phyloP scores from a whole-genome alignment of 371 early-diverging fungal species.

The Funneliformis caledonium region DNA sequence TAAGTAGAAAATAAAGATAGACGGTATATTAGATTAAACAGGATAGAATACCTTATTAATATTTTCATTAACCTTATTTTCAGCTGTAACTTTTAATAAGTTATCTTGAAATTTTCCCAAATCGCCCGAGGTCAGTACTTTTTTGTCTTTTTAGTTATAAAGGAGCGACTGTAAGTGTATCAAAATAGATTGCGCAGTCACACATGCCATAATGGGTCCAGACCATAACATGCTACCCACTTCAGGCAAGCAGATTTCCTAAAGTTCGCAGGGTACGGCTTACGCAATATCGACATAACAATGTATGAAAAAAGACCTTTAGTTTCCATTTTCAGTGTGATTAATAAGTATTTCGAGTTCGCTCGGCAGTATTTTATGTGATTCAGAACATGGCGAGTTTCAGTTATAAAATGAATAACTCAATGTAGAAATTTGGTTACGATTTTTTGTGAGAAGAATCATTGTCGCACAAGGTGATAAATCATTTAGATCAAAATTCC shows the following conservation, averaged over 20 bases:
- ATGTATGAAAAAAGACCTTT: constrained; percentile 34
- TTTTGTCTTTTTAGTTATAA: not conserved
- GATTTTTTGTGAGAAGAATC: too few species aligned
- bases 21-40: constrained; percentile 7
- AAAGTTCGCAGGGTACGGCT: constrained; percentile 34
- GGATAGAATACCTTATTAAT: constrained; percentile 23
- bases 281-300: constrained; percentile 2
- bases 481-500: too few species aligned
- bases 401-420: constrained; percentile 33
- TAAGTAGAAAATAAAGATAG: constrained; percentile 15
- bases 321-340: constrained; percentile 29
- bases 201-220: constrained; percentile 32
- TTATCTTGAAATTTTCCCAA: constrained; percentile 44
- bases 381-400: not conserved
- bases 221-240: constrained; percentile 33
- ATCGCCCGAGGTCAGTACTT: constrained; percentile 44
- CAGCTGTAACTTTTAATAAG: not conserved
- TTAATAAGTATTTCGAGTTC: constrained; percentile 36
- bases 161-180: constrained; percentile 24
- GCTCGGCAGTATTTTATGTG: constrained; percentile 30
- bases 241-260: constrained; percentile 35
- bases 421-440: not conserved
- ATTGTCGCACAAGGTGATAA: too few species aligned
- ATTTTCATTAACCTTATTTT: constrained; percentile 27
- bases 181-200: constrained; percentile 21